Evolutionary conservation across 441 rosid species (phyloP).

Genomic region (Croton laevigatus): DNA sequence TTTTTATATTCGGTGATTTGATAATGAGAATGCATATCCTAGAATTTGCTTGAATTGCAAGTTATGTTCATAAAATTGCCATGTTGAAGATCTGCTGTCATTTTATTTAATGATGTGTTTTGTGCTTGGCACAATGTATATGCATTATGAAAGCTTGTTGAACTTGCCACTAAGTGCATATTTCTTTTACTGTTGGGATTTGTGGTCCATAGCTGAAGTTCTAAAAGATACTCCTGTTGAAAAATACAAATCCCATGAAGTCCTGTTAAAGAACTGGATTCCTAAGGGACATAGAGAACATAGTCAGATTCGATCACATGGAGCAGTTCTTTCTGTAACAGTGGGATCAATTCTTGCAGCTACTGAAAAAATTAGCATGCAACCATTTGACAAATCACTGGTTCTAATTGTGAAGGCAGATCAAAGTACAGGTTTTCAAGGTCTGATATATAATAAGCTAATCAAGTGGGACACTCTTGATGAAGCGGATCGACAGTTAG

Average conservation of each 20-base stretch:
- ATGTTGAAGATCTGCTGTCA: background rate
- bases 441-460: constrained; percentile 77
- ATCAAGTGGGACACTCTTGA: constrained; percentile 68
- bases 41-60: background rate
- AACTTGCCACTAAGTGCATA: too few relatives aligned
- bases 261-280: constrained; percentile 41
- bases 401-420: constrained; percentile 68
- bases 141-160: background rate
- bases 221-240: constrained; percentile 24
- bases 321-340: constrained; percentile 35
- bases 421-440: constrained; percentile 54
- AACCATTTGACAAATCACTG: constrained; percentile 67
- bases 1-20: background rate
- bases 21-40: background rate
- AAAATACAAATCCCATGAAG: constrained; percentile 49
- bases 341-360: constrained; percentile 70
- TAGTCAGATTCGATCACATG: constrained; percentile 30
- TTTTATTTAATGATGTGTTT: background rate
- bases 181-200: constrained; percentile 42
- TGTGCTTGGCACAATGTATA: background rate
- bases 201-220: constrained; percentile 37
- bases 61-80: background rate
- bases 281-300: constrained; percentile 30
- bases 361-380: constrained; percentile 47
- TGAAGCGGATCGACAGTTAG: constrained; percentile 45